A percentile compares a stretch with the other conserved stretches of the same genome.
These are phyloP conservation scores for Cercospora beticola DNA, from an alignment of 2,329 filamentous ascomycete genomes.

Conservation along the genomic window DNA sequence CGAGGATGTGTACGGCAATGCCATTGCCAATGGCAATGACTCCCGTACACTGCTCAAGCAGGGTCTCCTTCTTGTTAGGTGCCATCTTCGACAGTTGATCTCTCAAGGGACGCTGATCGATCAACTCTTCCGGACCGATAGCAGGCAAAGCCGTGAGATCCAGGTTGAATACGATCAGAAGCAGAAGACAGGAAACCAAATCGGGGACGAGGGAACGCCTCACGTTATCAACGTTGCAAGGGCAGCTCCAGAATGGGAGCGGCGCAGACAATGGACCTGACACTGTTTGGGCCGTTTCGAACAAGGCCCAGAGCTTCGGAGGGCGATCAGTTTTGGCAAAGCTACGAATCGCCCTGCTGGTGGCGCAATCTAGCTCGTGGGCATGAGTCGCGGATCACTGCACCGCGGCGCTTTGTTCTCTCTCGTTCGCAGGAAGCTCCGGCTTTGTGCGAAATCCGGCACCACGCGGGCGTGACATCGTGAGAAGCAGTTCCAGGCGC, in stretches of 20 bases:
- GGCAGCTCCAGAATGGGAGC: neutral
- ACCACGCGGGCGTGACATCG: neutral
- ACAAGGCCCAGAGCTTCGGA: conserved; percentile 10
- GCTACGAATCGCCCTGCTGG: neutral
- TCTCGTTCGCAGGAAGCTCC: neutral
- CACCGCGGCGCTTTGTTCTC: neutral
- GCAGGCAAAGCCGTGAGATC: conserved; percentile 1
- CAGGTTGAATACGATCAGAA: conserved; percentile 4
- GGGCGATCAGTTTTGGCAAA: neutral
- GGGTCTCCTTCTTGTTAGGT: conserved; percentile 39
- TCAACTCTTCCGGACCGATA: conserved; percentile 4
- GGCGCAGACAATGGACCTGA: conserved; percentile 6
- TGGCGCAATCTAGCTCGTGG: conserved; percentile 5
- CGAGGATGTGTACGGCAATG: conserved; percentile 64
- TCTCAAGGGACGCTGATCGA: neutral
- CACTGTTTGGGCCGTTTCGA: neutral
- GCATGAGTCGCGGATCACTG: neutral
- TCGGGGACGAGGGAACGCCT: neutral
- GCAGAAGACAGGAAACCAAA: conserved; percentile 6
- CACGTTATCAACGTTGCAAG: conserved; percentile 1
- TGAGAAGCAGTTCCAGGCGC: neutral
- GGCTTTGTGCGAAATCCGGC: neutral
- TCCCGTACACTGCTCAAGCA: conserved; percentile 56
- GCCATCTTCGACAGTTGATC: conserved; percentile 20
- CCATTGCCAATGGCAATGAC: conserved; percentile 62